Base-by-base conservation (phyloP, 1,139 yeast genomes). In the Keqinozyma sinolaborantium region DNA sequence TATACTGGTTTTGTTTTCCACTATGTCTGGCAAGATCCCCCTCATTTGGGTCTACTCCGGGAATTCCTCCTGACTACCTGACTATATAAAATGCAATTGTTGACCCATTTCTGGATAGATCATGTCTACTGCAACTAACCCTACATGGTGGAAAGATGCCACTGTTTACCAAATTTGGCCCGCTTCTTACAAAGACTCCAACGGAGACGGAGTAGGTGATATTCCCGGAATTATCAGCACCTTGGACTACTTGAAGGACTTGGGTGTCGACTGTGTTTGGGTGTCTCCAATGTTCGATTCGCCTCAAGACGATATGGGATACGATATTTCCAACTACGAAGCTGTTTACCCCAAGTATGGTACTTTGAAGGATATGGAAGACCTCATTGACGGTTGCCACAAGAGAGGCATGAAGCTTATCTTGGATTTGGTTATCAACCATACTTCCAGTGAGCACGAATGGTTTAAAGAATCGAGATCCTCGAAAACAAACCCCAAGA, bases 291-390 rank as follows among this genome's bases (percentile, higher is more conserved):
- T 72, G 61, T 75, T 64, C 52, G 77, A 72, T 39, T 71, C 79
- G 2, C 83, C 83, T 3, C 77, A 72, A 45, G 73, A 70, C 28
- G 83, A 77, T 45, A 76, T 77, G 82, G 83, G 83, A 2, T 77
- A 77, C 49, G 83, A 77, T 46, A 73, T 77, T 42, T 57, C 73
- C 23, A 70, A 77, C 51, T 77, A 77, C 50, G 64, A 71, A 45
- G 62, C 54, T 11, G 64, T 77, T 24, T 67, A 74, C 48, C 70
- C 74, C 4, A 59, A 58, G 39, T 77, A 73, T 47, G 83, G 83
- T 29, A 64, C 77, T 8, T 50, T 74, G 52, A 65, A 67, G 31
- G 79, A 72, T 42, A 66, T 71, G 69, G 72, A 73, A 41, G 41
- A 49, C 12, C 58, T 77, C 49, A 70, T 76, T 36, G 58, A 60